phyloP scores from a whole-genome alignment of 2,329 filamentous ascomycete genomes.

The Colletotrichum sp. region DNA sequence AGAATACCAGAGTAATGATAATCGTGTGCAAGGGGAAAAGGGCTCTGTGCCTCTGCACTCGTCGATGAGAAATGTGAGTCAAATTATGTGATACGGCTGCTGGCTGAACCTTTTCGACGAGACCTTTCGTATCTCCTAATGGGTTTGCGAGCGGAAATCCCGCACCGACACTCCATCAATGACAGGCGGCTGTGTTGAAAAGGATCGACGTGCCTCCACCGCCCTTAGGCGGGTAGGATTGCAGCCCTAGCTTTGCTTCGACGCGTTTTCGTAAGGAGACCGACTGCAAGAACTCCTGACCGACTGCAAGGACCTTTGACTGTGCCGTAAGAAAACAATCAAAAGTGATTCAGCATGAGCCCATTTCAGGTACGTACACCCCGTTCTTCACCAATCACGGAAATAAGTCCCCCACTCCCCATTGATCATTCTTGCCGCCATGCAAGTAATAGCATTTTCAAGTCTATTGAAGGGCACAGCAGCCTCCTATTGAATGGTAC shows the following conservation, averaged over 20 bases:
- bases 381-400: background rate
- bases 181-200: background rate
- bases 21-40: background rate
- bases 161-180: background rate
- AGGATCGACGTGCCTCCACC: background rate
- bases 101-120: background rate
- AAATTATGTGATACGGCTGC: background rate
- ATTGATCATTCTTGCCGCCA: background rate
- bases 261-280: background rate
- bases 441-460: background rate
- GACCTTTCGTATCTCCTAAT: background rate
- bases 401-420: background rate
- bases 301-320: no score
- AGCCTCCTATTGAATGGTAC: no score
- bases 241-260: background rate
- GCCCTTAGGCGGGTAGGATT: background rate
- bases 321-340: background rate
- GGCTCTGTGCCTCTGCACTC: background rate
- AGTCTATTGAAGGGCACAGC: background rate
- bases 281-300: background rate
- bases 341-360: background rate
- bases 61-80: background rate
- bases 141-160: background rate
- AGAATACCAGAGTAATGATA: background rate
- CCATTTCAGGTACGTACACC: background rate